A percentile compares a stretch with the other conserved stretches of the same genome.
These are phyloP conservation scores for Musa balbisiana DNA, from an alignment of 202 grass and related monocot species.

Conservation along the genomic window DNA sequence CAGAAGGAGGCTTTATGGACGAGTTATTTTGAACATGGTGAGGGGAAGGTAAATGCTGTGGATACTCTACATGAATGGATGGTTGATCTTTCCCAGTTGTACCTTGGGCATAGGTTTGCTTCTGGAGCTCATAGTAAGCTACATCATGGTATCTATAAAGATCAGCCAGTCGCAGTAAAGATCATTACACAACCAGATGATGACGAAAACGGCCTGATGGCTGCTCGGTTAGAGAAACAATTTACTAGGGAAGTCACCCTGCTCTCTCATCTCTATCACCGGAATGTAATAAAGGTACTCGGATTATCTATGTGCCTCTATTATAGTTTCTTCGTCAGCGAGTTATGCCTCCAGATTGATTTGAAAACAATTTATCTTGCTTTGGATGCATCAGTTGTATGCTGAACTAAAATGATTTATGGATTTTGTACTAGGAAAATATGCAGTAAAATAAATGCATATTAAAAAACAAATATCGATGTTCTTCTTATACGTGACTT, in stretches of 20 bases:
- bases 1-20: slow-evolving; percentile 61
- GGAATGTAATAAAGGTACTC: slow-evolving; percentile 86
- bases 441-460: background rate
- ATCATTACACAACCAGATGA: slow-evolving; percentile 24
- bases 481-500: too few relatives aligned
- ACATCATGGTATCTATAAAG: slow-evolving; percentile 18
- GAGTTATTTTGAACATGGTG: slow-evolving; percentile 28
- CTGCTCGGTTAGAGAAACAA: slow-evolving; percentile 65
- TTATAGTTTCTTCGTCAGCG: too few relatives aligned
- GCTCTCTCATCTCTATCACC: slow-evolving; percentile 68
- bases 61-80: slow-evolving; percentile 2
- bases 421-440: background rate
- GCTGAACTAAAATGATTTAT: too few relatives aligned
- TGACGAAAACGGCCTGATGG: slow-evolving; percentile 55
- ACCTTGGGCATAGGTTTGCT: slow-evolving; percentile 9
- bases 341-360: too few relatives aligned
- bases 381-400: background rate
- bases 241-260: slow-evolving; percentile 76
- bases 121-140: slow-evolving; percentile 17
- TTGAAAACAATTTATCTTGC: slow-evolving; percentile 2
- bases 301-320: background rate
- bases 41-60: background rate
- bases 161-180: slow-evolving; percentile 12
- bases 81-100: slow-evolving; percentile 12
- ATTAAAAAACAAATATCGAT: background rate